These are phyloP conservation scores for Microdochium bolleyi DNA, from an alignment of 2,329 filamentous ascomycete genomes.

Conservation along the genomic window DNA sequence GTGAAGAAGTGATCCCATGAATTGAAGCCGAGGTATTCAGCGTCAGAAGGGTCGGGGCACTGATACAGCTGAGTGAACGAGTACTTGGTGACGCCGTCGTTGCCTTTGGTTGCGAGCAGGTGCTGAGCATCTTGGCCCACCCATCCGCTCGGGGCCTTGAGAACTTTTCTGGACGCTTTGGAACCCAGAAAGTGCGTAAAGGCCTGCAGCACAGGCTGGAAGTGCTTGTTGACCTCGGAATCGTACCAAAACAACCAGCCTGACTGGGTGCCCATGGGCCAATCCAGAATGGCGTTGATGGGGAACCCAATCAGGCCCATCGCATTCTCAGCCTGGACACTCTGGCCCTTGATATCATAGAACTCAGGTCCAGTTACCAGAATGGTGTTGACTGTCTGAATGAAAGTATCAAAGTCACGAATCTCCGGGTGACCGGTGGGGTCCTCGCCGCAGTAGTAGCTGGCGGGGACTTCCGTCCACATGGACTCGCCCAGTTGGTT, in stretches of 20 bases:
- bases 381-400: not conserved
- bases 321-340: not conserved
- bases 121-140: not conserved
- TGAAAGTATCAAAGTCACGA: not conserved
- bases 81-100: constrained; percentile 4
- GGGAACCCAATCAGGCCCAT: constrained; percentile 40
- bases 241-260: constrained; percentile 42
- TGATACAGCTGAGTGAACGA: constrained; percentile 29
- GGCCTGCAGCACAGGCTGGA: constrained; percentile 40
- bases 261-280: constrained; percentile 42
- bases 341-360: too few species aligned
- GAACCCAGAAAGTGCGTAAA: constrained; percentile 24
- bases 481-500: not conserved
- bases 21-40: constrained; percentile 37
- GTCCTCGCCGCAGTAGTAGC: not conserved
- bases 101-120: not conserved
- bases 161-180: not conserved
- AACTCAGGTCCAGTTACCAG: not conserved
- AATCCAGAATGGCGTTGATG: constrained; percentile 45
- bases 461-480: not conserved
- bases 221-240: constrained; percentile 36
- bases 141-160: constrained; percentile 2
- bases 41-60: constrained; percentile 22
- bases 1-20: constrained; percentile 59
- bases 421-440: not conserved